phyloP scores from a whole-genome alignment of 2,329 filamentous ascomycete species.

The Monosporascus sp. region DNA sequence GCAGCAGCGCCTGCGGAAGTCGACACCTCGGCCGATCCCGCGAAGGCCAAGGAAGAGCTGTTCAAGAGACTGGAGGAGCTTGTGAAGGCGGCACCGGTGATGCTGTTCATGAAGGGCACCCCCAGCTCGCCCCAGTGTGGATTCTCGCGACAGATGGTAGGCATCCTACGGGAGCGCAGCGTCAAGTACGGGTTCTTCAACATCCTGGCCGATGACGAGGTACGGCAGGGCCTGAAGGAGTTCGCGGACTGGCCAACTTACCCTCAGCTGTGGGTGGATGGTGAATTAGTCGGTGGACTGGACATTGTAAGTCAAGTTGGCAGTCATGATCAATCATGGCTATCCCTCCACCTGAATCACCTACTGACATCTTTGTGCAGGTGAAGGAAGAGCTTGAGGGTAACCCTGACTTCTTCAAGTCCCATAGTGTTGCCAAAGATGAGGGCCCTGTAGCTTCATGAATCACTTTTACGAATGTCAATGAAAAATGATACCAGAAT shows the following conservation, averaged over 20 bases:
- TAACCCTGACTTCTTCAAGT: slow-evolving; percentile 75
- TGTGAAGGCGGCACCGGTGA: slow-evolving; percentile 92
- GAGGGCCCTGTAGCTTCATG: slow-evolving; percentile 33
- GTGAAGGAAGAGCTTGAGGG: slow-evolving; percentile 90
- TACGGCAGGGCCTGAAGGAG: slow-evolving; percentile 92
- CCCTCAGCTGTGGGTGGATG: slow-evolving; percentile 88
- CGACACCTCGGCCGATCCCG: slow-evolving; percentile 38
- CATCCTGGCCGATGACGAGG: slow-evolving; percentile 94
- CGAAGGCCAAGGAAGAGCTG: slow-evolving; percentile 74
- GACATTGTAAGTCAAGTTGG: slow-evolving; percentile 72
- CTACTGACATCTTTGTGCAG: slow-evolving; percentile 38
- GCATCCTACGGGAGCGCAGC: slow-evolving; percentile 77
- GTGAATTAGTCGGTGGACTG: slow-evolving; percentile 85
- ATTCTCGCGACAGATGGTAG: slow-evolving; percentile 87
- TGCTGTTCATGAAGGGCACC: slow-evolving; percentile 99
- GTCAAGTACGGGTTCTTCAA: slow-evolving; percentile 99
- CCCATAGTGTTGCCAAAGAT: slow-evolving; percentile 55
- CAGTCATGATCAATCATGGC: neutral
- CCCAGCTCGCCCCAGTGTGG: slow-evolving; percentile 83
- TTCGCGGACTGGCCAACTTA: slow-evolving; percentile 99
- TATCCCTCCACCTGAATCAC: too few relatives aligned
- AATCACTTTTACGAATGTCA: neutral
- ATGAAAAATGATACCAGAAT: neutral
- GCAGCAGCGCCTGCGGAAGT: slow-evolving; percentile 26
- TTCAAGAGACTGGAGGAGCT: slow-evolving; percentile 75